Percentiles rank a stretch among this genome's conserved stretches.
phyloP scores from a whole-genome alignment of 225 moss, liverwort and hornwort species.

The Pleurozium schreberi region DNA sequence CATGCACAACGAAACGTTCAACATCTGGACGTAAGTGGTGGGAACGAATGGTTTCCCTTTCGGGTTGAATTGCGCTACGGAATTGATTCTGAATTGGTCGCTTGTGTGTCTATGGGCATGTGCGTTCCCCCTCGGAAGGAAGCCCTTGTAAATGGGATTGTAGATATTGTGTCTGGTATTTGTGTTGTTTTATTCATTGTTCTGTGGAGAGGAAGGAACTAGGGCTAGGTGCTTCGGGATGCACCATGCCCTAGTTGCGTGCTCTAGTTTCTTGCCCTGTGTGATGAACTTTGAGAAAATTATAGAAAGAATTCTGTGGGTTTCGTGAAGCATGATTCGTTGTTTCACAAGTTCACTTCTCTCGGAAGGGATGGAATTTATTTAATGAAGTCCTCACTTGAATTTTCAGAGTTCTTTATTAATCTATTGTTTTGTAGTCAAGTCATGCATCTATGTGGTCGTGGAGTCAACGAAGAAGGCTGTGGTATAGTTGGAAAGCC shows the following conservation, averaged over 20 bases:
- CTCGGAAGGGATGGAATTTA: not conserved
- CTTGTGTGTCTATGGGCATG: not conserved
- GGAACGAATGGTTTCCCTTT: not conserved
- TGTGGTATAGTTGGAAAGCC: not conserved
- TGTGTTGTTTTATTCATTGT: too few species aligned
- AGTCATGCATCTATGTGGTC: not conserved
- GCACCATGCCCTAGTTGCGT: not conserved
- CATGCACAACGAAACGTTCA: slow-evolving; percentile 56
- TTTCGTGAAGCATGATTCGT: not conserved
- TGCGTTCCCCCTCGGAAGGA: not conserved
- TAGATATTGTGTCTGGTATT: not conserved
- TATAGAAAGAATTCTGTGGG: too few species aligned
- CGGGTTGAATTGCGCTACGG: not conserved
- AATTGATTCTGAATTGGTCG: not conserved
- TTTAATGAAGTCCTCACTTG: not conserved
- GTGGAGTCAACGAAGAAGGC: not conserved
- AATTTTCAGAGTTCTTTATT: not conserved
- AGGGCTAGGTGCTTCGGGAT: not conserved
- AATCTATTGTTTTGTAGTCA: not conserved
- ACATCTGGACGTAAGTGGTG: slow-evolving; percentile 44
- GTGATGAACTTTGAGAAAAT: not conserved
- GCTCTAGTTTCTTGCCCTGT: not conserved
- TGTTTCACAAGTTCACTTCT: not conserved
- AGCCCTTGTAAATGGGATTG: not conserved
- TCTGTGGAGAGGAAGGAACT: too few species aligned